These are phyloP conservation scores for Aspergillaceae sp. DNA, from an alignment of 2,329 filamentous ascomycete genomes.

Conservation along the genomic window DNA sequence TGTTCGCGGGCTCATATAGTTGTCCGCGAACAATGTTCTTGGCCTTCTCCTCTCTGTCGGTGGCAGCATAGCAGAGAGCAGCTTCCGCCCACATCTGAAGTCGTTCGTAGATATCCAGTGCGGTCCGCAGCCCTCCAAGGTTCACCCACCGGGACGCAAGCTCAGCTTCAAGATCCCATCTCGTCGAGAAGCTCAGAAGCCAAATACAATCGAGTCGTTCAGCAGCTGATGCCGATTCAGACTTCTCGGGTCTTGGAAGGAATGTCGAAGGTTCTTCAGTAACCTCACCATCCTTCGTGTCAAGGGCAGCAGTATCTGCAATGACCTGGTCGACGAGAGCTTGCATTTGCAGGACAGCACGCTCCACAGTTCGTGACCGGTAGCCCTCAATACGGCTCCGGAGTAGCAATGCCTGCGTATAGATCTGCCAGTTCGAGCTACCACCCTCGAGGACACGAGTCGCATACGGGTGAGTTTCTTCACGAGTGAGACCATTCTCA, in stretches of 20 bases:
- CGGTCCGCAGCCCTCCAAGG: constrained; percentile 78
- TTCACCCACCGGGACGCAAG: constrained; percentile 86
- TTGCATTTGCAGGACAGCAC: constrained; percentile 85
- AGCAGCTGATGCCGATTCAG: constrained; percentile 64
- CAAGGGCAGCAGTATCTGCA: constrained; percentile 59
- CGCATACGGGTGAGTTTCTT: constrained; percentile 88
- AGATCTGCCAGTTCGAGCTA: constrained; percentile 94
- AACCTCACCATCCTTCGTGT: constrained; percentile 25
- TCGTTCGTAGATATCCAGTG: constrained; percentile 91
- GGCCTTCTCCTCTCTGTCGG: constrained; percentile 75
- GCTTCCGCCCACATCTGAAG: constrained; percentile 92
- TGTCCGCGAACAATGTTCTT: constrained; percentile 66
- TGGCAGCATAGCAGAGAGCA: constrained; percentile 75
- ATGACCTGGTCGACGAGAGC: constrained; percentile 93
- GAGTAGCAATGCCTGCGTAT: constrained; percentile 85
- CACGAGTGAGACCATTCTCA: constrained; percentile 74
- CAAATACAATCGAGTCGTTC: constrained; percentile 78
- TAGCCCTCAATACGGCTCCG: constrained; percentile 85
- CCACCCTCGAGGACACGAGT: constrained; percentile 79
- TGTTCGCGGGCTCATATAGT: constrained; percentile 58
- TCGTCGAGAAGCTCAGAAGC: constrained; percentile 69
- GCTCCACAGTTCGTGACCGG: constrained; percentile 75
- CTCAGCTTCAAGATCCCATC: constrained; percentile 93
- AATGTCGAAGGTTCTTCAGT: constrained; percentile 60
- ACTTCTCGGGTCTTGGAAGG: constrained; percentile 63